phyloP scores from a whole-genome alignment of 176 grass and related monocot genomes.

The Carex scoparia region DNA sequence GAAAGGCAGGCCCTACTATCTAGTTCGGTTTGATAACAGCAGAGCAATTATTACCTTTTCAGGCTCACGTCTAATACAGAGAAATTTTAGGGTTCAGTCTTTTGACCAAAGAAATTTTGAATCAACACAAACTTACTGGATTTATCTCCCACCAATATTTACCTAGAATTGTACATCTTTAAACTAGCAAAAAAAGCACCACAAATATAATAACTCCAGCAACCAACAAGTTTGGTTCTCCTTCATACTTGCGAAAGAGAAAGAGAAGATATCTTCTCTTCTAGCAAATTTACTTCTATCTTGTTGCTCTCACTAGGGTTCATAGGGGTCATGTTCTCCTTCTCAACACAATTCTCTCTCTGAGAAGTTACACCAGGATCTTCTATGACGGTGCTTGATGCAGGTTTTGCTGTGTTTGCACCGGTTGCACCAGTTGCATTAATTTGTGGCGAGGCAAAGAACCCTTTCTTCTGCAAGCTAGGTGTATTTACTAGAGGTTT shows the following conservation, averaged over 20 bases:
- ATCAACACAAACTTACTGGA: background rate
- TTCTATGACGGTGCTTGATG: background rate
- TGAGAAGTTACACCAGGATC: background rate
- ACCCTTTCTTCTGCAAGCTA: background rate
- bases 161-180: slow-evolving; percentile 19
- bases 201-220: background rate
- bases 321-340: slow-evolving; percentile 19
- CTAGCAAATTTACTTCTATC: background rate
- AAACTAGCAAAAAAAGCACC: background rate
- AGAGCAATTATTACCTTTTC: background rate
- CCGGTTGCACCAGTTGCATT: background rate
- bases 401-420: background rate
- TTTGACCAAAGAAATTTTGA: slow-evolving; percentile 21
- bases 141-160: slow-evolving; percentile 4
- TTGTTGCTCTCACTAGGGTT: background rate
- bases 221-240: background rate
- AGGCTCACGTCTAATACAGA: background rate
- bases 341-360: slow-evolving; percentile 1
- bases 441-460: background rate
- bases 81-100: background rate
- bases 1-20: too few relatives aligned
- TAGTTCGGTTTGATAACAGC: background rate
- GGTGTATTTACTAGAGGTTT: slow-evolving; percentile 38
- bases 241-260: slow-evolving; percentile 21
- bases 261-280: slow-evolving; percentile 19